Evolutionary conservation across 2,329 filamentous ascomycete species (phyloP), one percentile per base, ranked within the genome.

Genomic region (Hortaea werneckii): DNA sequence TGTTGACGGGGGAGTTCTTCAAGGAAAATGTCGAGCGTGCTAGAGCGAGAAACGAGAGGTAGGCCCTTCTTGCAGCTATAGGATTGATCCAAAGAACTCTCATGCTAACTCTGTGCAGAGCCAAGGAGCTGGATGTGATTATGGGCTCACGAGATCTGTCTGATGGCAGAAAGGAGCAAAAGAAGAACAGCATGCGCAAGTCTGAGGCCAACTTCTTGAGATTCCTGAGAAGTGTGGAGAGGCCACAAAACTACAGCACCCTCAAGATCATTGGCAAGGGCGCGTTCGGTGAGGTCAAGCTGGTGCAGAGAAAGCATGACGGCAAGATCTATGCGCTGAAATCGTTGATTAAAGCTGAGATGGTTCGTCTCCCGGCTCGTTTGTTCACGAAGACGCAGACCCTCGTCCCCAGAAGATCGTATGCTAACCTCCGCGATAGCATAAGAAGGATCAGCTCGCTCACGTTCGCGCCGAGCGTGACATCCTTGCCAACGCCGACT

Each of bases 211-310:
- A 88, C 59, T 96, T 95, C 67, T 74, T 98, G 52, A 87, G 90
- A 35, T 95, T 96, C 73, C 73, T 96, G 59, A 82, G 90, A 46
- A 95, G 90, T 47, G 90, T 87, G 67, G 89, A 96, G 65, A 84
- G 83, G 67, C 88, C 90, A 8, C 82, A 90, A 57, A 96, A 96
- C 71, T 98, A 96, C 75, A 80, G 82, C 53, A 96, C 90, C 1
- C 77, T 96, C 68, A 96, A 96, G 75, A 90, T 96, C 57, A 98
- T 98, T 58, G 92, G 92, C 62, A 98, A 98, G 75, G 92, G 92
- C 68, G 92, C 92, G 10, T 98, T 98, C 62, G 92, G 92, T 65
- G 92, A 98, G 68, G 92, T 98, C 59, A 94, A 95, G 71, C 77
- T 98, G 51, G 92, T 98, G 48, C 89, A 95, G 71, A 87, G 94